phyloP scores from a whole-genome alignment of 2,329 filamentous ascomycete genomes.

The Botryotinia calthae region DNA sequence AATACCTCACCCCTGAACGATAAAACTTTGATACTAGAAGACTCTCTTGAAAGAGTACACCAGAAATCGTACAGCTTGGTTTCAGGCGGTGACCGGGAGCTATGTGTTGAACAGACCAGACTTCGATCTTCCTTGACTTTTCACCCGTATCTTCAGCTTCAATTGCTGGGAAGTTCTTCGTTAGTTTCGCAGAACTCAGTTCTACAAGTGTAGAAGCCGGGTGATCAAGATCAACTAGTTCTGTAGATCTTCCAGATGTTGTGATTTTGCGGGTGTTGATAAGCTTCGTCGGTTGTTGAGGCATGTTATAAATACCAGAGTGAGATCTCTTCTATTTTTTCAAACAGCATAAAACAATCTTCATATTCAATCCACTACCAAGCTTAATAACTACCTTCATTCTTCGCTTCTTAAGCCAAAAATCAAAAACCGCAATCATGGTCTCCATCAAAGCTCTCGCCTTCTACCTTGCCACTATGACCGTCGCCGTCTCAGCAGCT shows the following conservation, averaged over 20 bases:
- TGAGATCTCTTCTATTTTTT: neutral
- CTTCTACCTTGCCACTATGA: neutral
- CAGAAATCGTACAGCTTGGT: neutral
- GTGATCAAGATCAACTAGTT: neutral
- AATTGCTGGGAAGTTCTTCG: neutral
- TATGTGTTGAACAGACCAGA: neutral
- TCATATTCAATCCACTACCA: neutral
- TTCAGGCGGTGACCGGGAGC: neutral
- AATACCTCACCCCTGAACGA: neutral
- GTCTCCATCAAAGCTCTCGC: constrained; percentile 1
- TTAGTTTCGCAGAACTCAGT: too few species aligned
- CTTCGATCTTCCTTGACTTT: neutral
- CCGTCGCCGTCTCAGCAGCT: neutral
- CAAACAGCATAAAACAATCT: neutral
- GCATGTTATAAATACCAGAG: neutral
- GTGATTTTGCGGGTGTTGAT: neutral
- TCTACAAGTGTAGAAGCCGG: neutral
- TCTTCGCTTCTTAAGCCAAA: neutral
- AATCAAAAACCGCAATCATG: neutral
- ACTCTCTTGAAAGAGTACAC: neutral
- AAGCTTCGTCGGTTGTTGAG: neutral
- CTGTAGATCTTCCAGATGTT: neutral
- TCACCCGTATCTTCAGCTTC: neutral
- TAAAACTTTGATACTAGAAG: neutral
- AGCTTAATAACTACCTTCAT: neutral